phyloP scores from a whole-genome alignment of 1,284 basidiomycete genomes.

The Leccinum holopus region DNA sequence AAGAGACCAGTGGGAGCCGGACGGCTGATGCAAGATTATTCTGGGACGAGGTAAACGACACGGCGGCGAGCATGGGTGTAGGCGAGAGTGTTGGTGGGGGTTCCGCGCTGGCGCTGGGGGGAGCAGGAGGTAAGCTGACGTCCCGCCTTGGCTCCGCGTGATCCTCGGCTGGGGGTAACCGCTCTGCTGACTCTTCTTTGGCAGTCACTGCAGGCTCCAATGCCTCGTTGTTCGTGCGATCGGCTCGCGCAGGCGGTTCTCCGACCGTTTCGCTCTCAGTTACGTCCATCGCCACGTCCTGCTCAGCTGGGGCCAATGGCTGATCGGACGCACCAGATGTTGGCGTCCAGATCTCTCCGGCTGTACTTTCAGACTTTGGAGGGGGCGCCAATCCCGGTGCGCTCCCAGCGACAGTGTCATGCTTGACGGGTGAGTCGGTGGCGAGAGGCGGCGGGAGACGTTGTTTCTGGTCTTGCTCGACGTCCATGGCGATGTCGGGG shows the following conservation, averaged over 20 bases:
- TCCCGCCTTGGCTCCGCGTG: constrained; percentile 8
- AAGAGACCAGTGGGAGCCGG: constrained; percentile 25
- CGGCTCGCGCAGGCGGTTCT: constrained; percentile 13
- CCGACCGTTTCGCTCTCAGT: constrained; percentile 21
- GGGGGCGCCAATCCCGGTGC: not conserved
- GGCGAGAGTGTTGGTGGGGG: constrained; percentile 18
- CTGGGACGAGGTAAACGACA: not conserved
- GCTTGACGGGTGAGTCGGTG: constrained; percentile 1
- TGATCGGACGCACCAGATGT: constrained; percentile 23
- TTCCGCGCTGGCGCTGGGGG: not conserved
- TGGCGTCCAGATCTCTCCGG: constrained; percentile 2
- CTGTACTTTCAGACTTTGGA: constrained; percentile 14
- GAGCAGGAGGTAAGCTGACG: constrained; percentile 26
- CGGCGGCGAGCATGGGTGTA: constrained; percentile 9
- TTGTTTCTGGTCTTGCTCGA: constrained; percentile 18
- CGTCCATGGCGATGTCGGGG: constrained; percentile 22
- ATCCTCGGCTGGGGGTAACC: constrained; percentile 11
- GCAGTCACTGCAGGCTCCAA: constrained; percentile 5
- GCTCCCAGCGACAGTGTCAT: constrained; percentile 1
- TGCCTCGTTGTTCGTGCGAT: constrained; percentile 12
- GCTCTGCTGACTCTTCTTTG: constrained; percentile 11
- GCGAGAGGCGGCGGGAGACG: not conserved
- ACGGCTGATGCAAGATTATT: not conserved
- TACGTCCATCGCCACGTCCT: constrained; percentile 28
- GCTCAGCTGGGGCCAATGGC: constrained; percentile 22